These are phyloP conservation scores for Plasmodium adleri DNA, from an alignment of 169 alveolate genomes.

Conservation along the genomic window DNA sequence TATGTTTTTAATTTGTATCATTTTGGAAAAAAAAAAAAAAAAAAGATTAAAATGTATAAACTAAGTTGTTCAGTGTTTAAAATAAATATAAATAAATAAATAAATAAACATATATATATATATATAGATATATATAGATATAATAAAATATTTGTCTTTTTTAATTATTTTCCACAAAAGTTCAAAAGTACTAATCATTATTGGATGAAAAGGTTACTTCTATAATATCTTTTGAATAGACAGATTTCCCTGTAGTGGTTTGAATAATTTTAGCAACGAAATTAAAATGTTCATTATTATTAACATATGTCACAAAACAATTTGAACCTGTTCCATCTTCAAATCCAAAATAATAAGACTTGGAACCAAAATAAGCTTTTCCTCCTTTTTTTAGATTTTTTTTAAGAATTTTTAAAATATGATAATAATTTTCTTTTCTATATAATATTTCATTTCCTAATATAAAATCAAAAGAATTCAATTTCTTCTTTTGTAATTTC, in stretches of 20 bases:
- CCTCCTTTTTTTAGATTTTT: constrained; percentile 25
- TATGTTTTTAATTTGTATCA: constrained; percentile 30
- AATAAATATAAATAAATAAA: no score
- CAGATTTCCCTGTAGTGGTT: constrained; percentile 31
- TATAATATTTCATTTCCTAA: constrained; percentile 75
- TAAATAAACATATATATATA: no score
- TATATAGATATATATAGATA: no score
- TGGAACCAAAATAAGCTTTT: constrained; percentile 68
- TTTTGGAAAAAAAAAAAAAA: no score
- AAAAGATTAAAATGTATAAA: no score
- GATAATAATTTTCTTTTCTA: constrained; percentile 68
- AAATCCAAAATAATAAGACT: constrained; percentile 72
- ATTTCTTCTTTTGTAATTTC: constrained; percentile 24
- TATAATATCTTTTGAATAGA: constrained; percentile 64
- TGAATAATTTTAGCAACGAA: constrained; percentile 49
- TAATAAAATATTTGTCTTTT: no score
- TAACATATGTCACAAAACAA: constrained; percentile 49
- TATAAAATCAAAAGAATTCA: constrained; percentile 58
- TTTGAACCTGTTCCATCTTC: constrained; percentile 75
- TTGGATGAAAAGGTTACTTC: constrained; percentile 27
- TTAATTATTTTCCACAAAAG: no score
- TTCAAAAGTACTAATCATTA: neutral
- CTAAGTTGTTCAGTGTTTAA: no score
- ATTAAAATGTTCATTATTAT: constrained; percentile 29
- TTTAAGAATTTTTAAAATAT: constrained; percentile 38